phyloP scores from a whole-genome alignment of 306 rosid species.

The Quercus agrifolia region DNA sequence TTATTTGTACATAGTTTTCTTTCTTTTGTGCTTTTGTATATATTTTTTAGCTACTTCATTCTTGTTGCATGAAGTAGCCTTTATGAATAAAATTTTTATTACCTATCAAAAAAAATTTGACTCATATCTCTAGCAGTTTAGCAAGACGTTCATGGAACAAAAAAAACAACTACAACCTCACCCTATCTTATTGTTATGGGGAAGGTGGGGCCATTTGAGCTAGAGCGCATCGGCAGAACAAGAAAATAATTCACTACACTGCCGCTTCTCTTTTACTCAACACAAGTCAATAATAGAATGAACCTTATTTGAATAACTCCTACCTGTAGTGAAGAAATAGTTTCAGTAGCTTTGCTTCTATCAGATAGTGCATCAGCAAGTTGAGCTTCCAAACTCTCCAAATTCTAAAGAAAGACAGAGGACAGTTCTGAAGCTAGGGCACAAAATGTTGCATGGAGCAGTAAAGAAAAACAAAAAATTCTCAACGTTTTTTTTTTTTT shows the following conservation, averaged over 20 bases:
- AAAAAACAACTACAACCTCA: neutral
- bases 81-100: too few relatives aligned
- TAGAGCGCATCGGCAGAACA: neutral
- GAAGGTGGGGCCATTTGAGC: neutral
- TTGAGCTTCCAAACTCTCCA: constrained; percentile 91
- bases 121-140: neutral
- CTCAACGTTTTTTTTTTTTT: too few relatives aligned
- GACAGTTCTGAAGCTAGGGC: constrained; percentile 17
- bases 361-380: constrained; percentile 88
- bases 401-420: constrained; percentile 51
- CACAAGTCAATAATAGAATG: neutral
- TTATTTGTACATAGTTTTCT: too few relatives aligned
- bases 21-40: too few relatives aligned
- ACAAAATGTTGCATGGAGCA: constrained; percentile 9
- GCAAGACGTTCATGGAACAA: neutral
- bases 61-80: too few relatives aligned
- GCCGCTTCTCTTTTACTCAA: neutral
- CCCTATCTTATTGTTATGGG: neutral
- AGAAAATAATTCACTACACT: neutral
- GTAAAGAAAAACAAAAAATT: neutral
- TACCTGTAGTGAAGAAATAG: constrained; percentile 90
- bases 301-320: constrained; percentile 26
- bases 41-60: too few relatives aligned
- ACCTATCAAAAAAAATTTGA: too few relatives aligned
- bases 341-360: constrained; percentile 82